These are phyloP conservation scores for Globisporangium carolinianum DNA, from an alignment of 352 stramenopile genomes.

Conservation along the genomic window DNA sequence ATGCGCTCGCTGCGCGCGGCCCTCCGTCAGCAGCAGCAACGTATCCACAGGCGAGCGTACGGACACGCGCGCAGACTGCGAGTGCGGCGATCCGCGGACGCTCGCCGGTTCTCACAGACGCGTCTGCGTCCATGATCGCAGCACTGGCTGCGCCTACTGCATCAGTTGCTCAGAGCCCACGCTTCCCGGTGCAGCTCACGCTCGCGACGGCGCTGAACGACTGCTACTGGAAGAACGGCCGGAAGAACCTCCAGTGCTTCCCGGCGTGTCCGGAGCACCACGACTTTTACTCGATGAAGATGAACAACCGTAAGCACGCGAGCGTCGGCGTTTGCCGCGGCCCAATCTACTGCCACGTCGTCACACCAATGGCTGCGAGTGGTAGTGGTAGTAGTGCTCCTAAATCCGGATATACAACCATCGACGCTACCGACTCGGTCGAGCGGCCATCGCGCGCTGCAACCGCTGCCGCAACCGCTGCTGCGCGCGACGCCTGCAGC, in stretches of 20 bases:
- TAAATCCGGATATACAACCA: neutral
- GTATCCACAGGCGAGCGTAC: too few species aligned
- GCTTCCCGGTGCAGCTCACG: constrained; percentile 15
- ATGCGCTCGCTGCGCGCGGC: too few species aligned
- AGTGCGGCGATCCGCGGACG: too few species aligned
- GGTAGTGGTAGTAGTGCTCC: too few species aligned
- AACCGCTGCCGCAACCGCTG: neutral
- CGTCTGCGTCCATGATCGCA: too few species aligned
- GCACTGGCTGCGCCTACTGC: too few species aligned
- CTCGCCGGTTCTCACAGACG: too few species aligned
- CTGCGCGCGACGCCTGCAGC: too few species aligned
- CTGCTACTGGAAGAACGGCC: constrained; percentile 88
- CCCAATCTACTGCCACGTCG: constrained; percentile 71
- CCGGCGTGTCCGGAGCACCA: constrained; percentile 79
- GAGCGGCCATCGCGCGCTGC: neutral
- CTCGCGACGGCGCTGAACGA: constrained; percentile 55
- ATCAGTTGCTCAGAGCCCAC: neutral
- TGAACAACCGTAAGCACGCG: constrained; percentile 85
- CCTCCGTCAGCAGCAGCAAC: too few species aligned
- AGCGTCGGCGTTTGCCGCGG: constrained; percentile 77
- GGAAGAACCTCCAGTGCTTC: constrained; percentile 89
- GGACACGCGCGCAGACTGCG: neutral
- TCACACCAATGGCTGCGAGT: too few species aligned
- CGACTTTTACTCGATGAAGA: constrained; percentile 89
- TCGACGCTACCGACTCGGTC: neutral